Base-by-base conservation (phyloP, 2,329 filamentous ascomycete genomes). In the Dactylellina parvicollis region DNA sequence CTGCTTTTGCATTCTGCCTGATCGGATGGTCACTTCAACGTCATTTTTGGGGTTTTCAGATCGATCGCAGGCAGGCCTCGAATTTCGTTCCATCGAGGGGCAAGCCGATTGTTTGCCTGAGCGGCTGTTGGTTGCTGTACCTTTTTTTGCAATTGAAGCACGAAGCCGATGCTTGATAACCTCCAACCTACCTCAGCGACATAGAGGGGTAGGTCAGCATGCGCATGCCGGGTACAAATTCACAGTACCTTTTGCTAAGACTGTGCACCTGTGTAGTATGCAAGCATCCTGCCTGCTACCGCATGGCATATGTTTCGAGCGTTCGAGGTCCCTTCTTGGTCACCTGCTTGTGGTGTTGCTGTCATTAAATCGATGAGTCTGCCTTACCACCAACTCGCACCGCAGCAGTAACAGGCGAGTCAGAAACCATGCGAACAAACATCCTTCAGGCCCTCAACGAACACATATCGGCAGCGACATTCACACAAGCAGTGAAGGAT, bases 401-500 rank as follows among this genome's bases (percentile, higher is more conserved):
- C 44, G 55, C 44, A 57, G 62, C 46, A 42, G 61, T 54, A 38
- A 26, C 49, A 30, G 57, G 44, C 26, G 57, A 66, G 42, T 59
- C 52, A 60, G 52, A 59, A 38, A 36, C 38, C 49, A 54, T 54
- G 49, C 49, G 49, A 54, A 54, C 30, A 4, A 38, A n/a, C n/a
- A n/a, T n/a, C n/a, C n/a, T n/a, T 54, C 12, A 46, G 34, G 34
- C 34, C 34, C 49, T 30, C 49, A 32, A 40, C 22, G 18, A 44
- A 44, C 32, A 26, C 28, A 10, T 40, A 30, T 34, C 16, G n/a
- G 3, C 3, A 12, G 28, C 9, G 7, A 4, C 49, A 3, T 38
- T 86, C n/a, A n/a, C n/a, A n/a, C n/a, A n/a, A n/a, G n/a, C 40
- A 30, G 24, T 67, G 62, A 57, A 67, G 62, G 62, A 67, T 67